phyloP scores from a whole-genome alignment of 139 green algal species.

The Diplosphaera chodatii region DNA sequence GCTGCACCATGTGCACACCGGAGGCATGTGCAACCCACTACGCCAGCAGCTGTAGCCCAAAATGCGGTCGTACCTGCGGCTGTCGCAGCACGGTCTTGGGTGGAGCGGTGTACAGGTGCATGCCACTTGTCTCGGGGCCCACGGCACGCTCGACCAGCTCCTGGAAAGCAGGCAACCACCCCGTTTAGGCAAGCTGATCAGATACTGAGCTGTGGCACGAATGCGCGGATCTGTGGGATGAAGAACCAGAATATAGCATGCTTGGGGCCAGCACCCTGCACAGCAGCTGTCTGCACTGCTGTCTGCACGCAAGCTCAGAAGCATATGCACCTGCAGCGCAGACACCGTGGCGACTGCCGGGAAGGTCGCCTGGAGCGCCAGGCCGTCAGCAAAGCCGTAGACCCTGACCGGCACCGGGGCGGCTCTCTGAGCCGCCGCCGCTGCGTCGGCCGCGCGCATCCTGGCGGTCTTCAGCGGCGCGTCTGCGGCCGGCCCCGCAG shows the following conservation, averaged over 20 bases:
- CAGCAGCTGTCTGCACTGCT: no score
- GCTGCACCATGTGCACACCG: no score
- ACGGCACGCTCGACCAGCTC: constrained; percentile 10
- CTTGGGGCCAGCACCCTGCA: constrained; percentile 19
- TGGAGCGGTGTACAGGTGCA: constrained; percentile 31
- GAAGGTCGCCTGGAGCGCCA: constrained; percentile 23
- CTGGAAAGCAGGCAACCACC: neutral
- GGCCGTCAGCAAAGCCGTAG: constrained; percentile 17
- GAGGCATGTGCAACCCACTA: neutral
- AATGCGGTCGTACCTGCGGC: no score
- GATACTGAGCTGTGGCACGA: no score
- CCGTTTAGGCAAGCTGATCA: no score
- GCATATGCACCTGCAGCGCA: no score
- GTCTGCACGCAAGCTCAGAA: no score
- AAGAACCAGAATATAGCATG: no score
- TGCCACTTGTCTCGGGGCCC: neutral
- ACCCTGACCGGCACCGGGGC: constrained; percentile 20
- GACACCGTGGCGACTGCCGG: neutral
- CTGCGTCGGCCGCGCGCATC: constrained; percentile 20
- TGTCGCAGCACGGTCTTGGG: constrained; percentile 11
- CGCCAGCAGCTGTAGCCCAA: no score
- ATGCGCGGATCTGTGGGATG: no score
- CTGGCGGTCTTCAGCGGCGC: constrained; percentile 23
- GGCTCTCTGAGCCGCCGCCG: no score
- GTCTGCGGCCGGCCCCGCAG: neutral